Percentiles rank a stretch among this genome's conserved stretches.
Evolutionary conservation across 2,329 filamentous ascomycete species (phyloP).

Genomic region (Fusarium sterilihyphosum): DNA sequence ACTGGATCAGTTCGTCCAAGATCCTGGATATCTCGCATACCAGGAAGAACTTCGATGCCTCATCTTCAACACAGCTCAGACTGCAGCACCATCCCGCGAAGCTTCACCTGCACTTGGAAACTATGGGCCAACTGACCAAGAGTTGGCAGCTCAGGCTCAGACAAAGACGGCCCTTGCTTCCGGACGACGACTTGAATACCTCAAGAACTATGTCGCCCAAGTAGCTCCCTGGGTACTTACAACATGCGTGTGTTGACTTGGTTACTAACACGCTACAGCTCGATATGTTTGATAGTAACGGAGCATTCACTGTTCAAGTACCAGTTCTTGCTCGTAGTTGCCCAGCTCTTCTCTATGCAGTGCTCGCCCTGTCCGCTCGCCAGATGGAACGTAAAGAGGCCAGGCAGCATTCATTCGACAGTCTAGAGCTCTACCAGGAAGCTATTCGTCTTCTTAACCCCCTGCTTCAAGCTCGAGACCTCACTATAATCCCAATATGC

Average conservation of each 20-base stretch:
- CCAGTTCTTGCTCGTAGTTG: conserved; percentile 59
- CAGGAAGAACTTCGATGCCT: conserved; percentile 58
- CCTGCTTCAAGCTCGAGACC: conserved; percentile 47
- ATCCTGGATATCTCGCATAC: conserved; percentile 57
- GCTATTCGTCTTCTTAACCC: conserved; percentile 57
- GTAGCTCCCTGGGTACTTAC: conserved; percentile 60
- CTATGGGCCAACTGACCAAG: conserved; percentile 30
- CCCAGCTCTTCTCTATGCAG: conserved; percentile 59
- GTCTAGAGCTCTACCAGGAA: conserved; percentile 65
- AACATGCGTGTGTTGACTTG: not conserved
- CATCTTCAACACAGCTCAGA: conserved; percentile 58
- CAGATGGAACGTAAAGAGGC: conserved; percentile 63
- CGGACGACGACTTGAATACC: conserved; percentile 50
- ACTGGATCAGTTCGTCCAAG: conserved; percentile 49
- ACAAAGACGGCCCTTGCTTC: conserved; percentile 45
- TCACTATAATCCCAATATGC: conserved; percentile 50
- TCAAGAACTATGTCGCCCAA: conserved; percentile 63
- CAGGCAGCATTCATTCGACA: conserved; percentile 57
- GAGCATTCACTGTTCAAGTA: conserved; percentile 63
- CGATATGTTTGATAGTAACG: conserved; percentile 66
- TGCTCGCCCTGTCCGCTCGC: conserved; percentile 64
- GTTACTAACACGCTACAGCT: conserved; percentile 49
- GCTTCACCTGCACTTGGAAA: conserved; percentile 46
- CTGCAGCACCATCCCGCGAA: conserved; percentile 53
- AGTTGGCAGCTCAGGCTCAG: conserved; percentile 34